Conservation (phyloP, 768 basidiomycete species). For the Zangia roseola region DNA sequence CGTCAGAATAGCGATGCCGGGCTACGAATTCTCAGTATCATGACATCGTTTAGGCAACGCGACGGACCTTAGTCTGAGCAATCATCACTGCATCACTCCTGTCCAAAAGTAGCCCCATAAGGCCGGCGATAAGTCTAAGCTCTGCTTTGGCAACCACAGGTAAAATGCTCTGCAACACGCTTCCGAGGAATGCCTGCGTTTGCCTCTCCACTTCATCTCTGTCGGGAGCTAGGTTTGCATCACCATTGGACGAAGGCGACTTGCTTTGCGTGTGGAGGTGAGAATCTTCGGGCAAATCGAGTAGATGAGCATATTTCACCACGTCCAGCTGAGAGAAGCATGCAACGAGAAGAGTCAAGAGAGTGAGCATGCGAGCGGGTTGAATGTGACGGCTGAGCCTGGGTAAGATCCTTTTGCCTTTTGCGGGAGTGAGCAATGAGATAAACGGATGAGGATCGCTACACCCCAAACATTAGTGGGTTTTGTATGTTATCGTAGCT, state of each 20-base stretch:
- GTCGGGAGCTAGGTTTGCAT: constrained; percentile 33
- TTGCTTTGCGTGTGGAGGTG: constrained; percentile 22
- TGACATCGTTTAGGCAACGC: background rate
- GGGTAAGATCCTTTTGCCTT: constrained; percentile 91
- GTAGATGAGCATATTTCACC: constrained; percentile 69
- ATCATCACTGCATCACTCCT: constrained; percentile 71
- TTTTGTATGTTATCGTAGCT: background rate
- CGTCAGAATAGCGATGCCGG: constrained; percentile 88
- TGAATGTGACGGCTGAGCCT: constrained; percentile 84
- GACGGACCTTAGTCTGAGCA: constrained; percentile 76
- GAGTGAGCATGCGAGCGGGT: constrained; percentile 75
- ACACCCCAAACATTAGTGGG: constrained; percentile 1
- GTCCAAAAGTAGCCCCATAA: constrained; percentile 80
- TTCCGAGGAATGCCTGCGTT: constrained; percentile 84
- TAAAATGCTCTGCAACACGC: constrained; percentile 84
- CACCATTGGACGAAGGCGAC: constrained; percentile 17
- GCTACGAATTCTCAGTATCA: constrained; percentile 45
- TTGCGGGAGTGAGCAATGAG: constrained; percentile 80
- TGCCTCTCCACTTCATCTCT: constrained; percentile 78
- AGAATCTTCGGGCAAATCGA: constrained; percentile 66
- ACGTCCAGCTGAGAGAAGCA: constrained; percentile 96
- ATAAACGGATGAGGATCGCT: constrained; percentile 97
- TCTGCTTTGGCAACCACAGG: constrained; percentile 77
- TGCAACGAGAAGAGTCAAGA: constrained; percentile 89
- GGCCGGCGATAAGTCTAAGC: constrained; percentile 79